These are phyloP conservation scores for Lophium mytilinum DNA, from an alignment of 495 filamentous ascomycete genomes.

Conservation along the genomic window DNA sequence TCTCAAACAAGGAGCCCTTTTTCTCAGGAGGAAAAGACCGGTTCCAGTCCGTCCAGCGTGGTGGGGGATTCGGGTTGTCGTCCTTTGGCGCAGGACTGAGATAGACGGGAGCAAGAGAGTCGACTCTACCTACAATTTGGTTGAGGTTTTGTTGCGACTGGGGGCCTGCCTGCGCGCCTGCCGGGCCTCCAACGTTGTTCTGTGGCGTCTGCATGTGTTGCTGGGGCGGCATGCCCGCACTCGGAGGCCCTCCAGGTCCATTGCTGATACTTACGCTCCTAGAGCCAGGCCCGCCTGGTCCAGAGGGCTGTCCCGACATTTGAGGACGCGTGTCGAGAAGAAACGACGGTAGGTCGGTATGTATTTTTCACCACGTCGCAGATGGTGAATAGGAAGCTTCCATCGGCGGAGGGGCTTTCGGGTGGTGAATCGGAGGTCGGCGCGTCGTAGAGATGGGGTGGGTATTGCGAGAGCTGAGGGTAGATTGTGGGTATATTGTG, in stretches of 20 bases:
- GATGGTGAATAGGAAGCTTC: background rate
- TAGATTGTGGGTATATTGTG: too few species aligned
- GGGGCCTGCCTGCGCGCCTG: conserved; percentile 39
- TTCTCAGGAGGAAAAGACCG: too few species aligned
- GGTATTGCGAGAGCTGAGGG: too few species aligned
- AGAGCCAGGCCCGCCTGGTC: conserved; percentile 9
- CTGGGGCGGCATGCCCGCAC: conserved; percentile 46
- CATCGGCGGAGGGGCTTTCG: background rate
- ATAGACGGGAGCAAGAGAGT: background rate
- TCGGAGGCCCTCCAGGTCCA: conserved; percentile 28
- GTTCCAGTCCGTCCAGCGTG: too few species aligned
- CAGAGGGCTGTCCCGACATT: conserved; percentile 24
- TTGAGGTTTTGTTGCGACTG: conserved; percentile 85
- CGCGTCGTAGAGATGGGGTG: too few species aligned
- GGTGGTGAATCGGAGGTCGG: background rate
- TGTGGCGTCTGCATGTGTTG: conserved; percentile 37
- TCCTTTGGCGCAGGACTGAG: too few species aligned
- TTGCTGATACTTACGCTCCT: conserved; percentile 25
- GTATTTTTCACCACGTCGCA: background rate
- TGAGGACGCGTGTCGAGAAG: background rate
- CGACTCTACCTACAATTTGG: conserved; percentile 67
- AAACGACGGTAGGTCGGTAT: background rate
- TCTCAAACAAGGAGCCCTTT: too few species aligned
- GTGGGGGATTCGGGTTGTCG: too few species aligned
- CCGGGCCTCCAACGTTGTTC: conserved; percentile 29